These are phyloP conservation scores for Leccinum rimulosum DNA, from an alignment of 768 basidiomycete genomes.

Conservation along the genomic window DNA sequence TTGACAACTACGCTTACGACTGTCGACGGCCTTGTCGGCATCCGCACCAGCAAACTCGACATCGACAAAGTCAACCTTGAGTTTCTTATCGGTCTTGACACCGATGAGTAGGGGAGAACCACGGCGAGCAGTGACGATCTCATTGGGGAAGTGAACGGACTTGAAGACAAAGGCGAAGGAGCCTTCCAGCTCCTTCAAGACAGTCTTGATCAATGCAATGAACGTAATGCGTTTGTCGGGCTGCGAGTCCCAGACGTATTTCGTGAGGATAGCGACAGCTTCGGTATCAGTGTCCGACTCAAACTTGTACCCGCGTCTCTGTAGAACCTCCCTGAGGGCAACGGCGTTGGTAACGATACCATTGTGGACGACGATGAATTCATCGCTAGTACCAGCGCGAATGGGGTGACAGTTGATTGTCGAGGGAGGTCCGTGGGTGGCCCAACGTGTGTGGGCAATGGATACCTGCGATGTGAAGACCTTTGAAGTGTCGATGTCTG, in stretches of 20 bases:
- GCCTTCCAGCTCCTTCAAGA: conserved; percentile 96
- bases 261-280: conserved; percentile 91
- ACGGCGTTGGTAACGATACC: conserved; percentile 95
- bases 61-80: conserved; percentile 99
- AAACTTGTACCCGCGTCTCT: conserved; percentile 94
- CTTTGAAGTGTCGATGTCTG: conserved; percentile 71
- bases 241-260: conserved; percentile 95
- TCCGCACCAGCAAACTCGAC: conserved; percentile 89
- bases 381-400: conserved; percentile 71
- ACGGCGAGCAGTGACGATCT: conserved; percentile 93
- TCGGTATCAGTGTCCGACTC: conserved; percentile 97
- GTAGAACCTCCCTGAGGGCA: conserved; percentile 87
- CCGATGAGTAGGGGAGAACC: conserved; percentile 96
- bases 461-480: conserved; percentile 84
- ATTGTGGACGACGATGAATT: conserved; percentile 96
- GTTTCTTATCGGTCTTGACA: conserved; percentile 99
- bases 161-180: conserved; percentile 99
- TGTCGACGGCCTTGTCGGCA: conserved; percentile 42
- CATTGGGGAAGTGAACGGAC: conserved; percentile 91
- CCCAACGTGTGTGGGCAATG: conserved; percentile 99
- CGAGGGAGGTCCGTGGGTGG: conserved; percentile 92
- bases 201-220: conserved; percentile 90
- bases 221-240: conserved; percentile 83
- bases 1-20: conserved; percentile 34
- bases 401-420: conserved; percentile 93